A percentile compares a stretch with the other conserved stretches of the same genome.
These are phyloP conservation scores for Penicillium silybi DNA, from an alignment of 495 filamentous ascomycete genomes.

Conservation along the genomic window DNA sequence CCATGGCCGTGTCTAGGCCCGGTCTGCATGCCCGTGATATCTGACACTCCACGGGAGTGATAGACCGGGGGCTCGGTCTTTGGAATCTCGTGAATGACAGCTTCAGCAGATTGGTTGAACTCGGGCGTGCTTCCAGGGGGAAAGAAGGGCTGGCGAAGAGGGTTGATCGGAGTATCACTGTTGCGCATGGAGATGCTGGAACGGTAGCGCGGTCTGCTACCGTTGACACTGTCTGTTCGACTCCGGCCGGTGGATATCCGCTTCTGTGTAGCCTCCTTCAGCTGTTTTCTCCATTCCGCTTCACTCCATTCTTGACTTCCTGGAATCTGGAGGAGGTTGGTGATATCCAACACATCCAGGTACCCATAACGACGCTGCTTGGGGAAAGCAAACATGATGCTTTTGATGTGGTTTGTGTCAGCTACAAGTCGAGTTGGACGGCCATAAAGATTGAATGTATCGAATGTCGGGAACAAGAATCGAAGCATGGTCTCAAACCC, in stretches of 20 bases:
- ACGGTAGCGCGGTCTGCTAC: conserved; percentile 58
- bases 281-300: conserved; percentile 79
- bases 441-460: conserved; percentile 89
- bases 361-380: conserved; percentile 85
- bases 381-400: conserved; percentile 98
- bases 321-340: conserved; percentile 67
- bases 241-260: conserved; percentile 59
- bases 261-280: conserved; percentile 86
- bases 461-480: conserved; percentile 90
- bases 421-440: conserved; percentile 83
- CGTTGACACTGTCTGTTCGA: conserved; percentile 56
- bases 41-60: conserved; percentile 55
- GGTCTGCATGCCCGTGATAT: conserved; percentile 37
- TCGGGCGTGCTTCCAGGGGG: conserved; percentile 48
- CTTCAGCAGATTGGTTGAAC: conserved; percentile 38
- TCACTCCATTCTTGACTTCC: conserved; percentile 80
- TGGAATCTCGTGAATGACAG: conserved; percentile 29
- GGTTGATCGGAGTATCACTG: conserved; percentile 31
- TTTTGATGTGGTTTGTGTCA: conserved; percentile 77
- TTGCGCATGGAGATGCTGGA: conserved; percentile 58
- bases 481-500: conserved; percentile 97
- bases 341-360: conserved; percentile 82
- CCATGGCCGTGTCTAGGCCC: conserved; percentile 16
- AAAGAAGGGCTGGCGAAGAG: conserved; percentile 40
- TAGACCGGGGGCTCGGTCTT: conserved; percentile 30